phyloP scores from a whole-genome alignment of 2,329 filamentous ascomycete genomes.

The Aspergillus terreus region DNA sequence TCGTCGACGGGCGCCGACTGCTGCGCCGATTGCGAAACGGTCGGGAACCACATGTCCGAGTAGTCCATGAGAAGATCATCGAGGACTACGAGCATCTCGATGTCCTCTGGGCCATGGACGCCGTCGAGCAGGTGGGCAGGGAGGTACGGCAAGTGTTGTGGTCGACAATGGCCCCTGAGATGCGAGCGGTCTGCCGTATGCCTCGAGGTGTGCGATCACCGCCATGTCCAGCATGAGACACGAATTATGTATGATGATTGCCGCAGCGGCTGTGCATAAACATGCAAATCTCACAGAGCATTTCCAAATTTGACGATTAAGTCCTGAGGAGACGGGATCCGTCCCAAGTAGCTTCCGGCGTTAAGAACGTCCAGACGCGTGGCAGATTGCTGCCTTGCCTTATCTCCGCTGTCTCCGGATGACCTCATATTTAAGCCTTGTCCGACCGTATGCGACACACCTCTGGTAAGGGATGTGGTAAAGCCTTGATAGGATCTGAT shows the following conservation, averaged over 20 bases:
- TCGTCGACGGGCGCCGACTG: constrained; percentile 77
- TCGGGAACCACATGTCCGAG: constrained; percentile 72
- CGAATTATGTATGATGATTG: not conserved
- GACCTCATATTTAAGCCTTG: no score
- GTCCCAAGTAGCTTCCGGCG: not conserved
- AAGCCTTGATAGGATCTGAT: no score
- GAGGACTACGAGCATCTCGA: constrained; percentile 90
- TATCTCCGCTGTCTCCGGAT: not conserved
- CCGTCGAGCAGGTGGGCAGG: constrained; percentile 73
- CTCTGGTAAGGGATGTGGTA: no score
- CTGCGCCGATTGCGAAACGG: constrained; percentile 70
- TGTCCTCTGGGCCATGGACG: constrained; percentile 92
- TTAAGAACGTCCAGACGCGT: not conserved
- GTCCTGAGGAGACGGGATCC: no score
- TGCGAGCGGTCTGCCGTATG: constrained; percentile 57
- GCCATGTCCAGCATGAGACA: not conserved
- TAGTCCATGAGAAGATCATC: constrained; percentile 80
- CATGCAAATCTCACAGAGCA: not conserved
- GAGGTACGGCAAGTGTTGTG: constrained; percentile 81
- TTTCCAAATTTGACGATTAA: not conserved
- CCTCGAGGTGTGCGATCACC: not conserved
- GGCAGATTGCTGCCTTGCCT: not conserved
- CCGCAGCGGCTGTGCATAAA: not conserved
- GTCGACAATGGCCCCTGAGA: constrained; percentile 63
- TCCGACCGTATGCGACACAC: no score